These are phyloP conservation scores for Lanmaoa pseudosensibilis DNA, from an alignment of 768 basidiomycete genomes.

Conservation along the genomic window DNA sequence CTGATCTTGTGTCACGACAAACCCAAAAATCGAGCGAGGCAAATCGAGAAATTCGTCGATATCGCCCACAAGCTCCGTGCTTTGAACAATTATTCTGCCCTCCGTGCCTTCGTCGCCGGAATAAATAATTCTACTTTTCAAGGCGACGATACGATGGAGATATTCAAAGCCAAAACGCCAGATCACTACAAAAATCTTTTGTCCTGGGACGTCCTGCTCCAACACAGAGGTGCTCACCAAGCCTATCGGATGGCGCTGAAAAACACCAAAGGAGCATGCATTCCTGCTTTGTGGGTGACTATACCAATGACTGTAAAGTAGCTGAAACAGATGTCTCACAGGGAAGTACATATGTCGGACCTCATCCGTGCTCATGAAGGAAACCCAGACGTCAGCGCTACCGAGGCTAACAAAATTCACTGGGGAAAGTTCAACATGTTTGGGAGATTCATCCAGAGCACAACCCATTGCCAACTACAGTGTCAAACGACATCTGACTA, in stretches of 20 bases:
- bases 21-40: slow-evolving; percentile 67
- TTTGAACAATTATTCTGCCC: slow-evolving; percentile 88
- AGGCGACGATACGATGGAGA: slow-evolving; percentile 74
- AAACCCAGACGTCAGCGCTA: slow-evolving; percentile 68
- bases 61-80: slow-evolving; percentile 78
- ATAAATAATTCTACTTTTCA: slow-evolving; percentile 81
- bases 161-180: slow-evolving; percentile 64
- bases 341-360: slow-evolving; percentile 90
- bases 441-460: slow-evolving; percentile 78
- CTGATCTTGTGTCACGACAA: slow-evolving; percentile 88
- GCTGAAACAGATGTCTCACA: slow-evolving; percentile 34
- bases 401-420: slow-evolving; percentile 74
- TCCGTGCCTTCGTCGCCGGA: slow-evolving; percentile 92
- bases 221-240: slow-evolving; percentile 77
- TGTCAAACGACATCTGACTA: slow-evolving; percentile 63
- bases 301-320: neutral
- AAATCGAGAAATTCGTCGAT: slow-evolving; percentile 87
- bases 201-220: slow-evolving; percentile 83
- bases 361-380: slow-evolving; percentile 85
- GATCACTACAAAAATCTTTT: slow-evolving; percentile 74
- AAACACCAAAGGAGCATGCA: slow-evolving; percentile 81
- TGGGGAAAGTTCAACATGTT: slow-evolving; percentile 97
- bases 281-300: slow-evolving; percentile 74
- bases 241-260: slow-evolving; percentile 89
- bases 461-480: slow-evolving; percentile 75